Percentiles rank a stretch among this genome's conserved stretches.
Conservation (phyloP, 768 basidiomycete species). For the Lactarius sp. region DNA sequence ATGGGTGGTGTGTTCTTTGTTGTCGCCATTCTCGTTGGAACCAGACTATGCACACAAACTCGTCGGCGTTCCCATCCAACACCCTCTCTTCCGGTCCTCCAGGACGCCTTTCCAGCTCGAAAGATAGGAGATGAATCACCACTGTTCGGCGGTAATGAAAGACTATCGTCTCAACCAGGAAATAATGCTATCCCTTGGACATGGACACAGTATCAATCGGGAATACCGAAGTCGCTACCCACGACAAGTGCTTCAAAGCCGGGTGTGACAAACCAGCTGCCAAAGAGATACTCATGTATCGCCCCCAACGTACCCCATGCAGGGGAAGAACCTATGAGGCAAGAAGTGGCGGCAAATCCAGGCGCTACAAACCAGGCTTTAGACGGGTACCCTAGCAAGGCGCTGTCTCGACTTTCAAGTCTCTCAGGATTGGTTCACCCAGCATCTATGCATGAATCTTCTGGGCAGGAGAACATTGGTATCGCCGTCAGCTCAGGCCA, state of each 20-base stretch:
- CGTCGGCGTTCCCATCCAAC: slow-evolving; percentile 50
- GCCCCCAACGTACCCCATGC: not conserved
- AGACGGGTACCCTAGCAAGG: slow-evolving; percentile 5
- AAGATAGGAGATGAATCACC: slow-evolving; percentile 58
- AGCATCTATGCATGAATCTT: slow-evolving; percentile 12
- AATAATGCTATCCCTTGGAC: slow-evolving; percentile 46
- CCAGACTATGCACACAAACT: slow-evolving; percentile 47
- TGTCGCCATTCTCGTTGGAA: slow-evolving; percentile 43
- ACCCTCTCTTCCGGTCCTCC: slow-evolving; percentile 72
- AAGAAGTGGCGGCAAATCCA: slow-evolving; percentile 10
- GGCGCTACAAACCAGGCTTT: slow-evolving; percentile 2
- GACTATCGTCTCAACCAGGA: slow-evolving; percentile 41
- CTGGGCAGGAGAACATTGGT: slow-evolving; percentile 24
- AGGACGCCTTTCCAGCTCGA: slow-evolving; percentile 48
- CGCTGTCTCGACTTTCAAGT: slow-evolving; percentile 24
- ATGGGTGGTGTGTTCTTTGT: slow-evolving; percentile 48
- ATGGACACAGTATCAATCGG: slow-evolving; percentile 35
- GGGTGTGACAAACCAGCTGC: not conserved
- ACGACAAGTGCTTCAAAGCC: not conserved
- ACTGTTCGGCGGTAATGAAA: slow-evolving; percentile 72
- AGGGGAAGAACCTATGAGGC: slow-evolving; percentile 2
- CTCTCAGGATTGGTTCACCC: slow-evolving; percentile 21
- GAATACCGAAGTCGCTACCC: slow-evolving; percentile 18
- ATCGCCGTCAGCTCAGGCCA: slow-evolving; percentile 23
- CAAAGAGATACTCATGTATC: slow-evolving; percentile 16